A percentile compares a stretch with the other conserved stretches of the same genome.
Evolutionary conservation across 345 rosid genomes (phyloP).

Genomic region (Moringa oleifera): DNA sequence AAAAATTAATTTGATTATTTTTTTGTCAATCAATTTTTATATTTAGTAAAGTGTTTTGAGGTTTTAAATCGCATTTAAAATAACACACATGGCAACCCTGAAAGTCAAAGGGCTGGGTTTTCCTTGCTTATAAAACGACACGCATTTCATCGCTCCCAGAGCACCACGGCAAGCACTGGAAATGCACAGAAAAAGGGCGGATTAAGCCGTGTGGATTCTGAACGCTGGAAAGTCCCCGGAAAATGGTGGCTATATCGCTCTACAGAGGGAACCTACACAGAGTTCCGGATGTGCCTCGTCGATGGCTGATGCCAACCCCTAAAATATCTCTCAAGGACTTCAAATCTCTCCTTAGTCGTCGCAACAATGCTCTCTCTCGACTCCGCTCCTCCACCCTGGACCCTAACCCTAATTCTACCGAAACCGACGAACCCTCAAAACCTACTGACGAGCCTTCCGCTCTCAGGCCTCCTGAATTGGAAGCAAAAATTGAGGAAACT

Average conservation of each 20-base stretch:
- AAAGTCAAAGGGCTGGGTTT: too few relatives aligned
- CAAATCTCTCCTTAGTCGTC: conserved; percentile 59
- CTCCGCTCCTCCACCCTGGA: conserved; percentile 27
- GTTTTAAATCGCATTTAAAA: too few relatives aligned
- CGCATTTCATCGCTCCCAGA: too few relatives aligned
- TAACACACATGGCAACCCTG: too few relatives aligned
- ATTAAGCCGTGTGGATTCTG: too few relatives aligned
- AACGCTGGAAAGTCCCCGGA: too few relatives aligned
- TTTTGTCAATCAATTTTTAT: too few relatives aligned
- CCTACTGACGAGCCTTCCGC: conserved; percentile 7
- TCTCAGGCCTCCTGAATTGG: conserved; percentile 20
- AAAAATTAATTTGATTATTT: too few relatives aligned
- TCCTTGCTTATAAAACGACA: too few relatives aligned
- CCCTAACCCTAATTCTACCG: conserved; percentile 9
- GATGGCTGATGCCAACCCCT: conserved; percentile 67
- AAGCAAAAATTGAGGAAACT: conserved; percentile 21
- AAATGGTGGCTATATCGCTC: conserved; percentile 87
- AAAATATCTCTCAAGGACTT: conserved; percentile 58
- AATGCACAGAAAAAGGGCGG: too few relatives aligned
- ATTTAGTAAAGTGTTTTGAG: too few relatives aligned
- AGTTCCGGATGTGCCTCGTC: conserved; percentile 68
- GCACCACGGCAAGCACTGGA: too few relatives aligned
- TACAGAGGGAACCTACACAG: conserved; percentile 92
- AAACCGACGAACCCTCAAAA: conserved; percentile 6
- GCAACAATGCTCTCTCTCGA: conserved; percentile 54